A percentile compares a stretch with the other conserved stretches of the same genome.
Conservation (phyloP, 1,139 yeast genomes). For the Sporopachydermia cereana region DNA sequence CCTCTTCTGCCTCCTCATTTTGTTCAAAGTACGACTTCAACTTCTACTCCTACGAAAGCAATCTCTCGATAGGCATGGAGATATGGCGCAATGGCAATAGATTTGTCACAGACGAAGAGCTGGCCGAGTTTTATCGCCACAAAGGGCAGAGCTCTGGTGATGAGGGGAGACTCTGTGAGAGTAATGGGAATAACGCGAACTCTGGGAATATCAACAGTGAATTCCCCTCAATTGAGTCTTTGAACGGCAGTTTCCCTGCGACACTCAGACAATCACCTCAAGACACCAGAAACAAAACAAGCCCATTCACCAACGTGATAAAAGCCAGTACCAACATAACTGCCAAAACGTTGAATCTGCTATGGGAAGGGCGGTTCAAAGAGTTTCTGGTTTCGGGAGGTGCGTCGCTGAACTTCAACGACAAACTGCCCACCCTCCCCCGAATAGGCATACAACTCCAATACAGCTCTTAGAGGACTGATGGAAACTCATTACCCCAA, state of each 20-base stretch:
- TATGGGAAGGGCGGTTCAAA: slow-evolving; percentile 85
- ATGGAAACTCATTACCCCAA: no score
- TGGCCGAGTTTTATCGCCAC: slow-evolving; percentile 11
- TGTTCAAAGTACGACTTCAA: slow-evolving; percentile 85
- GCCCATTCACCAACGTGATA: slow-evolving; percentile 50
- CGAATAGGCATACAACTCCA: slow-evolving; percentile 28
- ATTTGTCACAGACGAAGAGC: slow-evolving; percentile 14
- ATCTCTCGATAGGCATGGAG: slow-evolving; percentile 78
- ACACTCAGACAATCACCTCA: slow-evolving; percentile 9
- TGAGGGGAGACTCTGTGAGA: no score
- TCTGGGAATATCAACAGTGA: slow-evolving; percentile 13
- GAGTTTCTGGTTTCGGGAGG: slow-evolving; percentile 79
- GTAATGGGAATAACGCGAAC: neutral
- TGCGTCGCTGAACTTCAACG: slow-evolving; percentile 32
- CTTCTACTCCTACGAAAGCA: slow-evolving; percentile 80
- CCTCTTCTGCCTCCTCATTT: slow-evolving; percentile 65
- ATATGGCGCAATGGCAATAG: slow-evolving; percentile 37
- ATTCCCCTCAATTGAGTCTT: no score
- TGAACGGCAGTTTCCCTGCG: slow-evolving; percentile 11
- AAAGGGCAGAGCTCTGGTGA: slow-evolving; percentile 11
- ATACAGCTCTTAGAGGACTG: slow-evolving; percentile 12
- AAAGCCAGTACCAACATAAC: slow-evolving; percentile 64
- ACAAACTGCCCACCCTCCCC: slow-evolving; percentile 20
- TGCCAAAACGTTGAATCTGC: slow-evolving; percentile 45
- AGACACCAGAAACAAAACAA: slow-evolving; percentile 9